Evolutionary conservation across 139 green algal genomes (phyloP), one percentile per base, ranked within the genome.

Genomic region (Chlorella sp.): DNA sequence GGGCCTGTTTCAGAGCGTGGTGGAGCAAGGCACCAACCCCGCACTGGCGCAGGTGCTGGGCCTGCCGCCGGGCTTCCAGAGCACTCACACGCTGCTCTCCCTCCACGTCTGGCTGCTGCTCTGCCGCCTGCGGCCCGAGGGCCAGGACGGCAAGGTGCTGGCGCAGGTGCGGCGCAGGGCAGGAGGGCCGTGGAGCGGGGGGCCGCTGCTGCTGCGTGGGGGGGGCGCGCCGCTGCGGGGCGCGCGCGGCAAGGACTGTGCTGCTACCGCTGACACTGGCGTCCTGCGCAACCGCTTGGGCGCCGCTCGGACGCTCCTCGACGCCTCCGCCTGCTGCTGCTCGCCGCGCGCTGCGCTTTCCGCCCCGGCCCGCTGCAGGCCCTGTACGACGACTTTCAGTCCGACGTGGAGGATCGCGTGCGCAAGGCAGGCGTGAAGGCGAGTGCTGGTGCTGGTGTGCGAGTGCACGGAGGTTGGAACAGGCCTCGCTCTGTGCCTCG

Each of bases 41-140:
- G n/a, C n/a, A n/a, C n/a, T n/a, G n/a, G n/a, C n/a, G n/a, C n/a
- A n/a, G n/a, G n/a, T n/a, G n/a, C n/a, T 90, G 63, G 79, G 71
- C 8, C 58, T 89, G 19, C 60, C 83, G 15, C 48, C 65, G 5
- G 61, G 72, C 33, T 92, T 92, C 80, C 78, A 89, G 11, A 51
- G 76, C 41, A 56, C 51, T 29, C 84, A 92, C 71, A 68, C 71
- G 17, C 55, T 88, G 50, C 66, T 91, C 17, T 84, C 64, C 60
- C 74, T 92, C 35, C 87, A 92, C 74, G 74, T 92, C n/a, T 92
- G 87, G 87, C 65, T 92, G 82, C n/a, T 84, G 53, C 72, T 92
- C 56, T 75, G 73, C 46, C 81, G 87, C 25, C 78, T 92, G 73
- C 80, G 83, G 2, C n/a, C 60, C 19, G 86, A 91, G 76, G 87